These are phyloP conservation scores for Chaetoceros tenuissimus DNA, from an alignment of 108 stramenopile species.

Conservation along the genomic window DNA sequence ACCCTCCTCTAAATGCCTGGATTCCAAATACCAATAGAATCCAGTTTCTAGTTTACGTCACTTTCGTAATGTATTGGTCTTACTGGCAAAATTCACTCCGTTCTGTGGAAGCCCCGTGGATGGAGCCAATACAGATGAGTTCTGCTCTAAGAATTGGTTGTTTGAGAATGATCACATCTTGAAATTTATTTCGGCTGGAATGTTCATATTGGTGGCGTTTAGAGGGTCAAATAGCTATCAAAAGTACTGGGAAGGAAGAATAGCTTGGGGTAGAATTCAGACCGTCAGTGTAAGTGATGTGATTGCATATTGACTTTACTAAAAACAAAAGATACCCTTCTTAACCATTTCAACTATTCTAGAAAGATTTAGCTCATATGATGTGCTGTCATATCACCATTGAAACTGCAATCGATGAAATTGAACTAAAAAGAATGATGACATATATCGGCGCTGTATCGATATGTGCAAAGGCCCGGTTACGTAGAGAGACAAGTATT, in stretches of 20 bases:
- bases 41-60: no score
- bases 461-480: slow-evolving; percentile 3
- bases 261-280: slow-evolving; percentile 1
- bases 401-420: not conserved
- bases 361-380: slow-evolving; percentile 5
- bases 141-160: slow-evolving; percentile 10
- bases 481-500: slow-evolving; percentile 8
- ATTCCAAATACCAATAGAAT: no score
- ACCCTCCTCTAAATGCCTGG: no score
- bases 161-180: slow-evolving; percentile 3
- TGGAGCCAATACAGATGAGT: not conserved
- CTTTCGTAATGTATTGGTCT: no score
- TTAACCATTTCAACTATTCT: slow-evolving; percentile 8
- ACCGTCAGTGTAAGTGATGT: no score
- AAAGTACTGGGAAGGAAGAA: slow-evolving; percentile 11
- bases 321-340: no score
- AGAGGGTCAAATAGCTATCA: slow-evolving; percentile 2
- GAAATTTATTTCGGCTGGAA: not conserved
- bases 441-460: slow-evolving; percentile 10
- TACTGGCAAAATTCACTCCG: slow-evolving; percentile 7
- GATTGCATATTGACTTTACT: no score
- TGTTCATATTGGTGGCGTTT: slow-evolving; percentile 10
- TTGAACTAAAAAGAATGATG: slow-evolving; percentile 6
- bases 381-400: slow-evolving; percentile 6
- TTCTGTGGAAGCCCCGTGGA: slow-evolving; percentile 6